Evolutionary conservation across 23 red algal species (phyloP), one percentile per base, ranked within the genome.

Genomic region (Porphyridium purpureum): DNA sequence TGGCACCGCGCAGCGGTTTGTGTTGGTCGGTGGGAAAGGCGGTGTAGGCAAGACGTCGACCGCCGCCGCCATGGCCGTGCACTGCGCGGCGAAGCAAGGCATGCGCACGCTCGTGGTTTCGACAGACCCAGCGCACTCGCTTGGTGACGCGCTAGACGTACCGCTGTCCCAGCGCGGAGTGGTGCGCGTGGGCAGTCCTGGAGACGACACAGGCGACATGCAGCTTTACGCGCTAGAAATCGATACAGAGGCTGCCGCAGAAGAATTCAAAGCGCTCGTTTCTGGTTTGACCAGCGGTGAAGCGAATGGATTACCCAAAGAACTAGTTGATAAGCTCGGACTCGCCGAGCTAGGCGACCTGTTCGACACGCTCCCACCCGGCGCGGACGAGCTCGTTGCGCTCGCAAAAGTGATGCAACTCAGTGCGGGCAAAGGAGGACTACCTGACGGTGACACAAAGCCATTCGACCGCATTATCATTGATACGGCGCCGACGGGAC

Each of bases 311-410:
- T 21, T 14, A 63, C 25, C n/a, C 14, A 27, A 33, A 32, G 24
- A 57, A 5, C 53, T 57, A n/a, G 25, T 35, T 9, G 29, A 54
- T 24, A 57, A 69, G 49, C 47, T 86, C 7, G 90, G 79, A 5
- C 52, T 98, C 34, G 29, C 61, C 14, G 90, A 98, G 46, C 64
- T 98, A 29, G 64, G 61, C n/a, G 79, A 79, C 1, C 54, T 98
- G 8, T 58, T 98, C 5, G 75, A 86, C 25, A 98, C 80, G 47
- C 63, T 98, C 29, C 90, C 90, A 6, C 90, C 90, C 0, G 90
- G 90, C 29, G 90, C 90, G 1, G 90, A 98, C 46, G 90, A 98
- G 78, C 77, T 98, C 30, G 62, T 98, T 46, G 79, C 79, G 31
- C 59, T 98, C 15, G 61, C 79, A n/a, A 61, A 56, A 27, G 73